Evolutionary conservation across 2,329 filamentous ascomycete genomes (phyloP).

Genomic region (Fusarium graminum): DNA sequence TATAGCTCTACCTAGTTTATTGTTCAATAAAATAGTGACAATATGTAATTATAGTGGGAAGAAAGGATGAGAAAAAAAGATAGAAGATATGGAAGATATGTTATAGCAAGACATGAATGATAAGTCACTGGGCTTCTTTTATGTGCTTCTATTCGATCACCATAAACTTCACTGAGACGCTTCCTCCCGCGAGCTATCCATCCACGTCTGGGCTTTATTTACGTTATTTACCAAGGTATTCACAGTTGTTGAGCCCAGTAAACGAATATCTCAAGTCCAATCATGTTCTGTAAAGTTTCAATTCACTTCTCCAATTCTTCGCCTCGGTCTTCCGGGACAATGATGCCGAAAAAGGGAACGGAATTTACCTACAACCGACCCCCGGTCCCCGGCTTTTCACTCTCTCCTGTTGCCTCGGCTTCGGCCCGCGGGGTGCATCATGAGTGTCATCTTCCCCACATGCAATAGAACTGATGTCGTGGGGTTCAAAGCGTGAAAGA

Average conservation of each 20-base stretch:
- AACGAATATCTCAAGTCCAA: no score
- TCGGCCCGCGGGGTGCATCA: slow-evolving; percentile 45
- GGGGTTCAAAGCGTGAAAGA: slow-evolving; percentile 10
- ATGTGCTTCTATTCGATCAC: slow-evolving; percentile 8
- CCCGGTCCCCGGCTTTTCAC: slow-evolving; percentile 41
- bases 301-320: slow-evolving; percentile 26
- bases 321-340: slow-evolving; percentile 40
- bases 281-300: background rate
- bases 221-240: background rate
- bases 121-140: slow-evolving; percentile 38
- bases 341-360: slow-evolving; percentile 22
- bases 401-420: slow-evolving; percentile 46
- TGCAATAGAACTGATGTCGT: slow-evolving; percentile 28
- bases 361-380: slow-evolving; percentile 18
- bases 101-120: background rate
- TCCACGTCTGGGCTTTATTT: slow-evolving; percentile 14
- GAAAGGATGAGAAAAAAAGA: background rate
- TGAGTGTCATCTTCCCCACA: slow-evolving; percentile 39
- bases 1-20: slow-evolving; percentile 6
- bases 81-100: background rate
- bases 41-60: background rate
- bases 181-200: slow-evolving; percentile 24
- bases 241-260: background rate
- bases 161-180: slow-evolving; percentile 4
- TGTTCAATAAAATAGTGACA: background rate